A percentile compares a stretch with the other conserved stretches of the same genome.
These are phyloP conservation scores for Phalaenopsis aphrodite DNA, from an alignment of 106 monocot species.

Conservation along the genomic window DNA sequence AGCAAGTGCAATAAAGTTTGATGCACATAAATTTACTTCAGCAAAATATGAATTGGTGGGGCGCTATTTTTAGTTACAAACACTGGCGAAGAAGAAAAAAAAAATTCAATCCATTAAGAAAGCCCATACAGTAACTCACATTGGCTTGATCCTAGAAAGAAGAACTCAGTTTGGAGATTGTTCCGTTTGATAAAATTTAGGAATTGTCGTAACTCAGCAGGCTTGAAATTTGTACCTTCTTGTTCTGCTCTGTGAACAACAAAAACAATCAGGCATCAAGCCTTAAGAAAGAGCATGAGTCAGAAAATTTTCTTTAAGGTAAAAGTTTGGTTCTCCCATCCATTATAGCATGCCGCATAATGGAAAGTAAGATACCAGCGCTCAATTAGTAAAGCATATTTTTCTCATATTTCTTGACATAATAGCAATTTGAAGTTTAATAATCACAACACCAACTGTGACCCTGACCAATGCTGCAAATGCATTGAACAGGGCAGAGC, in stretches of 20 bases:
- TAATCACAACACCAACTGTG: too few species aligned
- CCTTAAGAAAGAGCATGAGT: background rate
- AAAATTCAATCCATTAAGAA: background rate
- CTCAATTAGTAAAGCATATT: background rate
- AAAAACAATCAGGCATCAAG: constrained; percentile 3
- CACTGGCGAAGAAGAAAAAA: background rate
- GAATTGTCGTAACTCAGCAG: constrained; percentile 64
- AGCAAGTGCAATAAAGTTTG: background rate
- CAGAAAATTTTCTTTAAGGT: too few species aligned
- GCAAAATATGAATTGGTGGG: too few species aligned
- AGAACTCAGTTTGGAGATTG: constrained; percentile 55
- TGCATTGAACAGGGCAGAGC: too few species aligned
- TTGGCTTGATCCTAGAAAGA: constrained; percentile 70
- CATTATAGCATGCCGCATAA: too few species aligned
- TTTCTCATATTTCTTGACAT: background rate
- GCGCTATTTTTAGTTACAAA: background rate
- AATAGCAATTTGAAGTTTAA: too few species aligned
- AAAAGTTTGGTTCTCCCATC: too few species aligned
- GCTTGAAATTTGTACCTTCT: constrained; percentile 47
- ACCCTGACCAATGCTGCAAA: too few species aligned
- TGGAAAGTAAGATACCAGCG: too few species aligned
- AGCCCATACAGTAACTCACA: constrained; percentile 32
- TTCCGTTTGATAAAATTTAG: constrained; percentile 63
- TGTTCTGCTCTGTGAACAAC: constrained; percentile 80
- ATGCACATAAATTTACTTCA: background rate